Conservation (phyloP, 2,329 filamentous ascomycete species). For the Aureobasidium leucospermi region DNA sequence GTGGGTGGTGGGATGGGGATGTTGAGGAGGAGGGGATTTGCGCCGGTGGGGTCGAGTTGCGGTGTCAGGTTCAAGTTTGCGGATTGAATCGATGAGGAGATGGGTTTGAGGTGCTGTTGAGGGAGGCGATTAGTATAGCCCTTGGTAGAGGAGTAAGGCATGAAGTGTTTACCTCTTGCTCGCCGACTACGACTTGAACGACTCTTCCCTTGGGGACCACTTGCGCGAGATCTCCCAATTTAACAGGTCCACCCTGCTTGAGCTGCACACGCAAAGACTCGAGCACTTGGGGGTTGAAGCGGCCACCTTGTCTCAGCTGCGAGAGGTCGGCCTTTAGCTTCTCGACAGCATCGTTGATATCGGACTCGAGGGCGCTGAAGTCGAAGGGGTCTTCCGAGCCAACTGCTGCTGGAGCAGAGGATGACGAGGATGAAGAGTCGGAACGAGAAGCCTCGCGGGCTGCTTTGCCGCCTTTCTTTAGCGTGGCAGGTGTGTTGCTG, state of each 20-base stretch:
- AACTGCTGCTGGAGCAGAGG: conserved; percentile 22
- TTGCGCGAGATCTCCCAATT: conserved; percentile 57
- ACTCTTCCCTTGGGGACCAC: conserved; percentile 58
- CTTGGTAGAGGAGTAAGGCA: too few relatives aligned
- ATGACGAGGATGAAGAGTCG: conserved; percentile 27
- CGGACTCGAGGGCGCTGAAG: conserved; percentile 49
- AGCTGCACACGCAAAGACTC: conserved; percentile 55
- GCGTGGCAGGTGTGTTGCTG: conserved; percentile 33
- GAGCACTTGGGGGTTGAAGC: conserved; percentile 55
- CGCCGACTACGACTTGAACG: conserved; percentile 56
- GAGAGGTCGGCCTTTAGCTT: conserved; percentile 54
- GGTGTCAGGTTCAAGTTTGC: conserved; percentile 45
- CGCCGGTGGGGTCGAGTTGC: conserved; percentile 41
- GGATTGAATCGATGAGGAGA: conserved; percentile 46
- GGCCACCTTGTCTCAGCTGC: conserved; percentile 54
- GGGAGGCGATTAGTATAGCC: not conserved
- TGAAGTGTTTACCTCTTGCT: conserved; percentile 49
- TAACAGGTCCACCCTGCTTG: conserved; percentile 38
- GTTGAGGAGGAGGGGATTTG: conserved; percentile 44
- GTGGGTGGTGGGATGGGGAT: conserved; percentile 52
- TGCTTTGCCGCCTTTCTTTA: conserved; percentile 50
- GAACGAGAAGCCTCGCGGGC: conserved; percentile 31
- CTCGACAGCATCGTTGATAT: conserved; percentile 48
- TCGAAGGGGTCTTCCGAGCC: conserved; percentile 53
- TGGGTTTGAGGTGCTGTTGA: conserved; percentile 47